Conservation (phyloP, 306 rosid species). For the Dryas alaskensis region DNA sequence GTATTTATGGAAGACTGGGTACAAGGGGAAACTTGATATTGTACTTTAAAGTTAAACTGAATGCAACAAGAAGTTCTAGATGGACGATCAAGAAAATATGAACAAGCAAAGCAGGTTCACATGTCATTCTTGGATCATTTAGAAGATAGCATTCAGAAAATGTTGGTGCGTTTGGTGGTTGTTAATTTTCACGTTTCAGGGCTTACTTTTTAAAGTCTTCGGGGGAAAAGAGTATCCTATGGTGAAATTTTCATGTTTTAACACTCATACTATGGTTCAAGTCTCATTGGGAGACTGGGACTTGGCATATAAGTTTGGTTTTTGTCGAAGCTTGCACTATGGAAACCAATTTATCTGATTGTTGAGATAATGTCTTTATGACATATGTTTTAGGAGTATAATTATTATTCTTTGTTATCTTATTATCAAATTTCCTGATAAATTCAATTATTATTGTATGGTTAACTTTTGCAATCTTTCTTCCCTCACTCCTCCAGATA, state of each 20-base stretch:
- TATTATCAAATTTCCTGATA: conserved; percentile 1
- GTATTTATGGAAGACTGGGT: not conserved
- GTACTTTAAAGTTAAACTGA: not conserved
- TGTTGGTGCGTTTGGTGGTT: not conserved
- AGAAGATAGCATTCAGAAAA: not conserved
- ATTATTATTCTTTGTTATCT: not conserved
- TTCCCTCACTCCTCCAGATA: conserved; percentile 54
- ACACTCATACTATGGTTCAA: not conserved
- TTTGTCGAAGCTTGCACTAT: not conserved
- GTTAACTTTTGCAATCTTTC: conserved; percentile 27
- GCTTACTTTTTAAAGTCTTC: not conserved
- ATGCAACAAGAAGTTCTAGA: not conserved
- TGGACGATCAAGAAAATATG: not conserved
- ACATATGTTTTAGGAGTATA: not conserved
- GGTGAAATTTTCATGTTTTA: not conserved
- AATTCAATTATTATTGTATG: conserved; percentile 14
- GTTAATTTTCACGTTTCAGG: conserved; percentile 17
- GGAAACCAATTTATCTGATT: not conserved
- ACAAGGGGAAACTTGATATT: not conserved
- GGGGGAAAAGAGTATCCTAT: not conserved
- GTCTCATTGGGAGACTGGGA: conserved; percentile 4
- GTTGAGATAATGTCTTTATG: not conserved
- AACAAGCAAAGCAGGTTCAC: not conserved
- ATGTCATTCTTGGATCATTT: not conserved
- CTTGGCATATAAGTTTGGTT: not conserved